Evolutionary conservation across 1,284 basidiomycete species (phyloP).

Genomic region (Fomitiporia mediterranea): DNA sequence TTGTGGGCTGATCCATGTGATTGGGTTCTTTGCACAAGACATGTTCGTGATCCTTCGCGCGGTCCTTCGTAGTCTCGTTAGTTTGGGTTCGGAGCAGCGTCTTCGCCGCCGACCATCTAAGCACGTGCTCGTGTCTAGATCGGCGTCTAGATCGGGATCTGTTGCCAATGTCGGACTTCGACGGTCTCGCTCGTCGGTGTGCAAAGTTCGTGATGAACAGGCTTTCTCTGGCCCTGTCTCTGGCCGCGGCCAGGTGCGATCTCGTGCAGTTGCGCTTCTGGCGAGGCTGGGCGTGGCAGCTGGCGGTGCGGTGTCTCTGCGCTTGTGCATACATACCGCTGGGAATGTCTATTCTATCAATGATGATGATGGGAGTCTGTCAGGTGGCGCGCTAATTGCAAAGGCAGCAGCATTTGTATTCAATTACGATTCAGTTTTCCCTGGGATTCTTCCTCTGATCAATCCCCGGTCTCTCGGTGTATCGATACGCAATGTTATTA

Average conservation of each 20-base stretch:
- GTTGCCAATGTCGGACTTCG: not conserved
- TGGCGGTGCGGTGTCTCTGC: not conserved
- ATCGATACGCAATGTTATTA: not conserved
- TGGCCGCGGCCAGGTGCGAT: not conserved
- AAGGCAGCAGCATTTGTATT: not conserved
- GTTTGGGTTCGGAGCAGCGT: too few species aligned
- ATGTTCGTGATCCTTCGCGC: not conserved
- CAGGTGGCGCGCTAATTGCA: not conserved
- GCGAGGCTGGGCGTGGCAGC: not conserved
- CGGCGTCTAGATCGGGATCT: not conserved
- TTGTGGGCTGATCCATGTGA: conserved; percentile 1
- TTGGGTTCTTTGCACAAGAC: not conserved
- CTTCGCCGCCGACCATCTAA: too few species aligned
- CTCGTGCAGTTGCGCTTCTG: not conserved
- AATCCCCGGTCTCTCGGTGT: conserved; percentile 1
- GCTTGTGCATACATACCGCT: not conserved
- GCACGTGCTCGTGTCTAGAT: too few species aligned
- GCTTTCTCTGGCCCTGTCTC: not conserved
- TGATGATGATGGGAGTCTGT: not conserved
- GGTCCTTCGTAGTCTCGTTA: not conserved
- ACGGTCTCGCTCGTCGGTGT: not conserved
- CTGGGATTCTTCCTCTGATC: too few species aligned
- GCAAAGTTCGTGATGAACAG: not conserved
- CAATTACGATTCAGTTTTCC: too few species aligned
- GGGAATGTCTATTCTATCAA: not conserved